Percentiles rank a stretch among this genome's conserved stretches.
Conservation (phyloP, 768 basidiomycete species). For the Rhodotorula kratochvilovae region DNA sequence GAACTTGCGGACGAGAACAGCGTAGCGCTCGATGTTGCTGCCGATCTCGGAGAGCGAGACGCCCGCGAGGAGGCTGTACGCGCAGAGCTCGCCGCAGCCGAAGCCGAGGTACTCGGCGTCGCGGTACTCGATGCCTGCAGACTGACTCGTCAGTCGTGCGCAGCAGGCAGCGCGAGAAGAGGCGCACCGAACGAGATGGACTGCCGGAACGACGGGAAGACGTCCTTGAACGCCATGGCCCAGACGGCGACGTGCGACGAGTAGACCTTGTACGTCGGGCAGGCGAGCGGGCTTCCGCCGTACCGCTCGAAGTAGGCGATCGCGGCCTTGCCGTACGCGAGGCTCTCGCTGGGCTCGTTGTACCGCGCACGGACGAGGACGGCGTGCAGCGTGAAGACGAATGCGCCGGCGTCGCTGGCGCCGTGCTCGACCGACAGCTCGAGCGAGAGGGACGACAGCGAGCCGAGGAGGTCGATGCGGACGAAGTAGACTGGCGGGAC, state of each 20-base stretch:
- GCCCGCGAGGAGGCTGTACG: slow-evolving; percentile 8
- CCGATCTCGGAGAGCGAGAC: slow-evolving; percentile 16
- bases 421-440: slow-evolving; percentile 12
- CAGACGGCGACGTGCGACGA: slow-evolving; percentile 29
- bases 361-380: slow-evolving; percentile 19
- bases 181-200: slow-evolving; percentile 18
- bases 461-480: slow-evolving; percentile 34
- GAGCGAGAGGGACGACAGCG: slow-evolving; percentile 25
- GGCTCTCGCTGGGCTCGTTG: neutral
- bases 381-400: slow-evolving; percentile 34
- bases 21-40: slow-evolving; percentile 30
- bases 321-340: slow-evolving; percentile 27
- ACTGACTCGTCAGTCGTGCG: neutral
- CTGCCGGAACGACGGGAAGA: slow-evolving; percentile 10
- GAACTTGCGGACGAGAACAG: slow-evolving; percentile 34
- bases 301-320: slow-evolving; percentile 26
- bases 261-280: slow-evolving; percentile 38
- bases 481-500: slow-evolving; percentile 38
- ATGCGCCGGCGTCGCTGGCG: slow-evolving; percentile 26
- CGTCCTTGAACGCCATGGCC: slow-evolving; percentile 6
- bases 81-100: slow-evolving; percentile 25
- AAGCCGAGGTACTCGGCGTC: slow-evolving; percentile 35
- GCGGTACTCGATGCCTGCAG: slow-evolving; percentile 13
- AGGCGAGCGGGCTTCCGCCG: slow-evolving; percentile 25
- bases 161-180: neutral